Evolutionary conservation across 345 rosid species (phyloP).

Genomic region (Hevea brasiliensis): DNA sequence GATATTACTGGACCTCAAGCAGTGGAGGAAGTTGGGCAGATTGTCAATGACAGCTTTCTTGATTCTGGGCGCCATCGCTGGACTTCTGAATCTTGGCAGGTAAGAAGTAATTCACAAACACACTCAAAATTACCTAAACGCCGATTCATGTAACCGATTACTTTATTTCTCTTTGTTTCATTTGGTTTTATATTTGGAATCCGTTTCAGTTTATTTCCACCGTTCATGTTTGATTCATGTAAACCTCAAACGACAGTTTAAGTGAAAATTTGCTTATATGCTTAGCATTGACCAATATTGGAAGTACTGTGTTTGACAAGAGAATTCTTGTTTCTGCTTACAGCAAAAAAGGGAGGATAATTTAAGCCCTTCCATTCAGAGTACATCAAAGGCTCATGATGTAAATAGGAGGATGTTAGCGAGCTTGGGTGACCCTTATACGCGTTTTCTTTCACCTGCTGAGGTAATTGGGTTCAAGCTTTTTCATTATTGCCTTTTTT

Average conservation of each 20-base stretch:
- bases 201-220: too few species aligned
- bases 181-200: slow-evolving; percentile 44
- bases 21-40: slow-evolving; percentile 92
- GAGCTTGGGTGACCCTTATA: slow-evolving; percentile 85
- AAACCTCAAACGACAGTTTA: too few species aligned
- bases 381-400: slow-evolving; percentile 79
- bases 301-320: not conserved
- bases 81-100: slow-evolving; percentile 79
- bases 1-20: slow-evolving; percentile 29
- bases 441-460: slow-evolving; percentile 78
- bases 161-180: too few species aligned
- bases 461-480: slow-evolving; percentile 50
- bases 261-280: not conserved
- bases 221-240: too few species aligned
- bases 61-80: slow-evolving; percentile 56
- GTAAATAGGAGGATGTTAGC: slow-evolving; percentile 74
- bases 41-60: slow-evolving; percentile 71
- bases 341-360: slow-evolving; percentile 72
- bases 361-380: slow-evolving; percentile 50
- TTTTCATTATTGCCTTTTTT: not conserved
- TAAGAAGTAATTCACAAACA: slow-evolving; percentile 30
- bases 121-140: slow-evolving; percentile 22
- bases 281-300: not conserved
- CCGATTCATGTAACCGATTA: not conserved
- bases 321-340: not conserved